These are phyloP conservation scores for Begonia loranthoides DNA, from an alignment of 306 rosid genomes.

Conservation along the genomic window DNA sequence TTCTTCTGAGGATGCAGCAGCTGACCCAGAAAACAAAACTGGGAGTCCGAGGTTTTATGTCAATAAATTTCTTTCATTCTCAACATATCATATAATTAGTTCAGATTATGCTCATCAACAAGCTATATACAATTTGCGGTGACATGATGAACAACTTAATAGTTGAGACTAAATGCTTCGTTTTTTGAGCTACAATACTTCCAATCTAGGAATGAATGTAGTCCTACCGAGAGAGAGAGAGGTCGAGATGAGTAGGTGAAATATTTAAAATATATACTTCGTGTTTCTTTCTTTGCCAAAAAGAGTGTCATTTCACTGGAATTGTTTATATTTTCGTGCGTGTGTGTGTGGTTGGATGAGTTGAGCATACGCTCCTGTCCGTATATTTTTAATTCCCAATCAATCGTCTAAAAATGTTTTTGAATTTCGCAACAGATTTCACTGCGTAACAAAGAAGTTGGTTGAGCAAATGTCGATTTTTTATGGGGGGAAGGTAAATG, in stretches of 20 bases:
- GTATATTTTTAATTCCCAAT: neutral
- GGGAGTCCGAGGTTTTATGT: slow-evolving; percentile 44
- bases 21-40: slow-evolving; percentile 30
- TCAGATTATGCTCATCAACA: neutral
- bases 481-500: slow-evolving; percentile 96
- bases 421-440: slow-evolving; percentile 40
- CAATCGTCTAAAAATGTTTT: neutral
- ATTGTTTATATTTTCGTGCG: neutral
- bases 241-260: too few species aligned
- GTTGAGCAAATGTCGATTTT: slow-evolving; percentile 84
- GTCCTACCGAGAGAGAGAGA: too few species aligned
- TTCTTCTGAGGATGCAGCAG: slow-evolving; percentile 30
- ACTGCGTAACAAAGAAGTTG: slow-evolving; percentile 32
- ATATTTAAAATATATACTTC: too few species aligned
- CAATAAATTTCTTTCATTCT: neutral
- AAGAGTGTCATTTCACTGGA: neutral
- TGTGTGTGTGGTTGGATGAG: neutral
- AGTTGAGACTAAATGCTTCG: neutral
- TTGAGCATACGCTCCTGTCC: neutral
- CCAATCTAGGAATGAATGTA: too few species aligned
- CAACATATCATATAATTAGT: neutral
- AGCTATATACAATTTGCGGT: neutral
- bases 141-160: neutral
- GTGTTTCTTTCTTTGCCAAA: too few species aligned
- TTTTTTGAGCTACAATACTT: too few species aligned